These are phyloP conservation scores for Bremia lactucae DNA, from an alignment of 352 stramenopile species.

Conservation along the genomic window DNA sequence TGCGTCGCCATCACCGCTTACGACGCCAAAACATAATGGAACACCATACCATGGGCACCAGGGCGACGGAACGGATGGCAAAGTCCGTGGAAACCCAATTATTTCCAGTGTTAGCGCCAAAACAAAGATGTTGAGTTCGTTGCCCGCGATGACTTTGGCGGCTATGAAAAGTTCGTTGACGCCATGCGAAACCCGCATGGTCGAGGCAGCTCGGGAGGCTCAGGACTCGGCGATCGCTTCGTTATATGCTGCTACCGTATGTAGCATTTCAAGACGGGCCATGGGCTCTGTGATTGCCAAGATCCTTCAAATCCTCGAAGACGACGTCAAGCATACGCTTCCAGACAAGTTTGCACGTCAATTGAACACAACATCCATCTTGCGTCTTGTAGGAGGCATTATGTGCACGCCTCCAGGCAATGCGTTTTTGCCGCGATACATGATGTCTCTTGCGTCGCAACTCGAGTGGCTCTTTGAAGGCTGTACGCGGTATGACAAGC, in stretches of 20 bases:
- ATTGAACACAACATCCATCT: conserved; percentile 58
- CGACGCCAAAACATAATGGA: conserved; percentile 21
- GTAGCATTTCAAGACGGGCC: conserved; percentile 60
- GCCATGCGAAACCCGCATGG: conserved; percentile 35
- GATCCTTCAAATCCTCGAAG: conserved; percentile 70
- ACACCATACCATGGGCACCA: conserved; percentile 18
- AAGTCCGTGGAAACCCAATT: conserved; percentile 15
- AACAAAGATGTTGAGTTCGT: conserved; percentile 8
- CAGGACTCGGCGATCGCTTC: conserved; percentile 61
- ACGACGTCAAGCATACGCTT: conserved; percentile 58
- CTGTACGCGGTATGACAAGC: conserved; percentile 40
- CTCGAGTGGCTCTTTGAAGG: conserved; percentile 64
- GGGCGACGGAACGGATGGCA: conserved; percentile 15
- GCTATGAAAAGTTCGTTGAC: conserved; percentile 31
- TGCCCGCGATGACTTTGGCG: conserved; percentile 14
- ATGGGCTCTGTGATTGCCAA: conserved; percentile 80
- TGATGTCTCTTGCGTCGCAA: conserved; percentile 77
- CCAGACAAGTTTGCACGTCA: conserved; percentile 49
- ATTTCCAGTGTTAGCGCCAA: conserved; percentile 13
- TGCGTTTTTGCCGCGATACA: conserved; percentile 74
- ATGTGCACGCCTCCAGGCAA: conserved; percentile 59
- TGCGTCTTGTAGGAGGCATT: conserved; percentile 61
- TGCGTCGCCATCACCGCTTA: conserved; percentile 25
- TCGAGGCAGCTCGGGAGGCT: conserved; percentile 45
- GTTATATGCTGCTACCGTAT: conserved; percentile 74